Evolutionary conservation across 768 basidiomycete genomes (phyloP), one percentile per base, ranked within the genome.

Genomic region (Boletus rubescentipes): DNA sequence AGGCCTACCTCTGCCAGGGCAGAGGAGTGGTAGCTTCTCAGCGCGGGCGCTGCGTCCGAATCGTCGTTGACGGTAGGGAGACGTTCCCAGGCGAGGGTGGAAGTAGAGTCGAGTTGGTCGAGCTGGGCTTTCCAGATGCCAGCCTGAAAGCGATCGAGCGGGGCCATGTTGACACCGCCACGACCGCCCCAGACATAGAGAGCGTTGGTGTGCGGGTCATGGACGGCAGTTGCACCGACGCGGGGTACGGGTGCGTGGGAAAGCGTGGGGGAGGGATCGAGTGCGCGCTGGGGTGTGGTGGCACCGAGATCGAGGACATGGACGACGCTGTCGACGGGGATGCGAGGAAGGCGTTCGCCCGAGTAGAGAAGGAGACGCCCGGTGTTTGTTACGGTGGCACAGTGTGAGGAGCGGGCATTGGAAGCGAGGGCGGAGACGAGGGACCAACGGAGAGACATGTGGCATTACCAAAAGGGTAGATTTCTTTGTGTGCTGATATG

Each of bases 171-270:
- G 15, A 64, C 58, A 2, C 75, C 78, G 2, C 76, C 76, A 16
- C 79, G 70, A 4, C 79, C 78, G 4, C 78, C 78, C 72, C 77
- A 81, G 40, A 78, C 43, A 56, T 77, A 77, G 40, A 77, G 58
- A 4, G 15, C 46, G 36, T 60, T 46, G 7, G 49, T 32, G n/a
- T 15, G 23, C 15, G 61, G 35, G 44, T 69, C 64, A 41, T 54
- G 66, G 10, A 53, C 54, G 40, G 65, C 39, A 5, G 57, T 45
- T 41, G 67, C 67, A 5, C 66, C 66, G 16, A 67, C 58, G 14
- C 66, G 61, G 39, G 67, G 61, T 14, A 51, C 42, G 51, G 66
- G 51, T 43, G 49, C 4, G 50, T 55, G 23, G 54, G 49, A 18
- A 16, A 43, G 41, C 0, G 42, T 62, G 43, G 26, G 73, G 61